Evolutionary conservation across 176 grass and related monocot genomes (phyloP).

Genomic region (Lolium perenne): DNA sequence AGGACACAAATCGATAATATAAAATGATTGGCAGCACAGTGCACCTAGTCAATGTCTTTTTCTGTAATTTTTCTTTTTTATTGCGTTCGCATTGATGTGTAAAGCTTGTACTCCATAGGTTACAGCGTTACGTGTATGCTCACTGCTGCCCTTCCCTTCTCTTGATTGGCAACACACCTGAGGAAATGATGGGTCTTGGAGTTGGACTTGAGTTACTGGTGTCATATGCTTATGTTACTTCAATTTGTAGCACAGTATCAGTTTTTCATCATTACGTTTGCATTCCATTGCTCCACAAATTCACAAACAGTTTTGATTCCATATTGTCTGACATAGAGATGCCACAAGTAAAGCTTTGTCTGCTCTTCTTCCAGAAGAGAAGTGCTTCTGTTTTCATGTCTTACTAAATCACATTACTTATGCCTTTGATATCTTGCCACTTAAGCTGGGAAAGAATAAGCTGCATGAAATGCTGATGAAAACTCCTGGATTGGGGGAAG

Average conservation of each 20-base stretch:
- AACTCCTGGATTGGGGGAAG: constrained; percentile 26
- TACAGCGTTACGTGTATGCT: background rate
- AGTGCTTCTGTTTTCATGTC: constrained; percentile 23
- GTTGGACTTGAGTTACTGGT: too few species aligned
- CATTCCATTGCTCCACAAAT: too few species aligned
- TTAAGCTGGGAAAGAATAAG: constrained; percentile 16
- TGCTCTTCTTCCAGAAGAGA: too few species aligned
- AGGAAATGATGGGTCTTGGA: too few species aligned
- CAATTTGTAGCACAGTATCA: too few species aligned
- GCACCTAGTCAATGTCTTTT: background rate
- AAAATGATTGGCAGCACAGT: background rate
- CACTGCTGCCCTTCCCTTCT: too few species aligned
- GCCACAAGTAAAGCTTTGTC: too few species aligned
- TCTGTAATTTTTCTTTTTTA: background rate
- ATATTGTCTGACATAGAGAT: too few species aligned
- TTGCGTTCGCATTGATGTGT: background rate
- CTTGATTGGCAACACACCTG: too few species aligned
- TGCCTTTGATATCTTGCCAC: background rate
- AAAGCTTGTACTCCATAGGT: background rate
- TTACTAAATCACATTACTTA: constrained; percentile 6
- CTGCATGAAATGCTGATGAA: background rate
- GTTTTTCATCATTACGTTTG: too few species aligned
- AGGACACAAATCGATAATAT: background rate
- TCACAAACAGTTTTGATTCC: too few species aligned
- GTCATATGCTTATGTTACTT: too few species aligned